Evolutionary conservation across 805 yeast genomes (phyloP), one percentile per base, ranked within the genome.

Genomic region (Barnettozyma populi): DNA sequence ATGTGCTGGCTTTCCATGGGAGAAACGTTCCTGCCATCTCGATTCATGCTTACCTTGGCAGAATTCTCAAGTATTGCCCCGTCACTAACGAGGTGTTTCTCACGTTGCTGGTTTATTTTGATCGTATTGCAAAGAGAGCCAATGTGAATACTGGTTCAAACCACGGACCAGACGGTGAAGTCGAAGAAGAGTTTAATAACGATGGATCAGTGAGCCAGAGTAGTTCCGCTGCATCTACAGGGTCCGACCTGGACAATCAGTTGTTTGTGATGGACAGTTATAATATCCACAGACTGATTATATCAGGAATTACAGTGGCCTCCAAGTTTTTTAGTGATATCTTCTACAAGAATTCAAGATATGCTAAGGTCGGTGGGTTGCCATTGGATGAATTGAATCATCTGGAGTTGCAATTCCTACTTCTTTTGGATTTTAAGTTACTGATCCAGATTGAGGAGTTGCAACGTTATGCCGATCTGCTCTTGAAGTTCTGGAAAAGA

Each of bases 11-110:
- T 41, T 94, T 94, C 65, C 96, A 90, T 65, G 99, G 99, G 16
- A 82, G 95, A 49, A 95, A 92, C 62, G 84, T 94, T 9, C 99
- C 99, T 1, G 96, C 95, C n/a, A 94, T 94, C 46, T 80, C 90
- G 11, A 75, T 94, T 42, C 90, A 89, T 59, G 94, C 95, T 19
- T 94, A 94, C 63, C 74, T 94, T 50, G 78, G 88, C 38, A 80
- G 99, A 61, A 92, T 94, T 25, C 78, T 92, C 63, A 92, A 92
- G 67, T 94, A 94, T 68, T 94, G 99, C 65, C 98, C 99, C 0
- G 94, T 94, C n/a, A 90, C 99, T 2, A 92, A 92, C 66, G 98
- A 94, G 64, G 98, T 94, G 31, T 94, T 90, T 65, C 70, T 94
- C 42, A 84, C 96, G 35, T 69, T 94, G 32, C 73, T 94, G 57